Evolutionary conservation across 805 yeast genomes (phyloP).

Genomic region (Starmerella sirachaensis): DNA sequence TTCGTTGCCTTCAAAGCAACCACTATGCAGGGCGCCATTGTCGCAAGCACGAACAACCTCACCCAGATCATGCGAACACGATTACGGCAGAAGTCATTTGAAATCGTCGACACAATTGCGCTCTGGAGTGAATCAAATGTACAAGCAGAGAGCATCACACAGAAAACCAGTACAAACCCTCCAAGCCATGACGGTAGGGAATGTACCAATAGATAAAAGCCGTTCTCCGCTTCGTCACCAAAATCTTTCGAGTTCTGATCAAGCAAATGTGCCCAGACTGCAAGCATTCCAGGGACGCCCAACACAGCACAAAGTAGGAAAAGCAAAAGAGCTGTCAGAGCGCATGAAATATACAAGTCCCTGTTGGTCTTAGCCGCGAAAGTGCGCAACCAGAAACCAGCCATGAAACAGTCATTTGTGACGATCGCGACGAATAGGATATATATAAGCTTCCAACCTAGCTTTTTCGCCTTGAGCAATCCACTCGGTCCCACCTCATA

Average conservation of each 20-base stretch:
- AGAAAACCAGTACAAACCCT: constrained; percentile 69
- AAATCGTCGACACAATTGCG: constrained; percentile 75
- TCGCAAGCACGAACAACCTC: constrained; percentile 55
- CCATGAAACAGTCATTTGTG: constrained; percentile 78
- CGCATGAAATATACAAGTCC: constrained; percentile 64
- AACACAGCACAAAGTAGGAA: constrained; percentile 54
- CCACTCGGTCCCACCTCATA: constrained; percentile 54
- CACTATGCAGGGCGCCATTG: constrained; percentile 79
- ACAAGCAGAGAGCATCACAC: constrained; percentile 66
- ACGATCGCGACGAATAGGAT: constrained; percentile 76
- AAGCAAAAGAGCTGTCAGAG: constrained; percentile 58
- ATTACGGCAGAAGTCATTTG: constrained; percentile 83
- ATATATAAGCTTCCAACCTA: constrained; percentile 85
- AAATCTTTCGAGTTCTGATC: constrained; percentile 32
- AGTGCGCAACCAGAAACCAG: constrained; percentile 91
- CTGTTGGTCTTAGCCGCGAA: constrained; percentile 73
- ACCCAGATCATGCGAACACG: constrained; percentile 53
- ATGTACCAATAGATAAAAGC: constrained; percentile 54
- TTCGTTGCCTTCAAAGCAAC: constrained; percentile 76
- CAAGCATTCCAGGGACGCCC: constrained; percentile 75
- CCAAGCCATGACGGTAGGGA: constrained; percentile 76
- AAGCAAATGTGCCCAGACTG: constrained; percentile 75
- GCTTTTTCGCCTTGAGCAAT: constrained; percentile 48
- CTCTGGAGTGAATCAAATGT: constrained; percentile 83
- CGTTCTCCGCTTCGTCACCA: constrained; percentile 48